Conservation (phyloP, 2,329 filamentous ascomycete genomes). For the Ophiosphaerella herpotricha region DNA sequence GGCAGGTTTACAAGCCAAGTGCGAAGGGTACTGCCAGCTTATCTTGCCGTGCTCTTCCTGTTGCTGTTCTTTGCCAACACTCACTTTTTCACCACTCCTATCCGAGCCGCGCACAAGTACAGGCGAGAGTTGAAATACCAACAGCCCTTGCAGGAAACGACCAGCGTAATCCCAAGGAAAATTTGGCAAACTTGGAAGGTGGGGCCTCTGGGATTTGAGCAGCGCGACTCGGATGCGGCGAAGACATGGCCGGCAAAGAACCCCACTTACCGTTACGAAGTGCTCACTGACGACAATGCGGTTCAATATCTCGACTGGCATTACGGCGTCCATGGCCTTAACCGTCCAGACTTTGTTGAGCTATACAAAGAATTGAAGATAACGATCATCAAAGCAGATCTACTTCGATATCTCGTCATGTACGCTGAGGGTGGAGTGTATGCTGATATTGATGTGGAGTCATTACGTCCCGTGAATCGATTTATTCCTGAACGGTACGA, state of each 20-base stretch:
- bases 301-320: conserved; percentile 69
- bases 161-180: conserved; percentile 62
- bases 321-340: conserved; percentile 67
- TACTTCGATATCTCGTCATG: conserved; percentile 70
- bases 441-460: conserved; percentile 64
- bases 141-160: conserved; percentile 31
- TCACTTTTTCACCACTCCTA: conserved; percentile 39
- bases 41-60: conserved; percentile 35
- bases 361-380: conserved; percentile 47
- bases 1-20: conserved; percentile 42
- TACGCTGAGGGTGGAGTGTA: conserved; percentile 68
- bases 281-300: conserved; percentile 71
- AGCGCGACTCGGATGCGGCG: conserved; percentile 64
- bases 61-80: conserved; percentile 40
- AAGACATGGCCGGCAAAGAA: conserved; percentile 70
- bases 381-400: conserved; percentile 69
- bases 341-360: conserved; percentile 60
- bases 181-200: conserved; percentile 82
- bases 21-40: conserved; percentile 40
- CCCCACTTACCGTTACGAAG: conserved; percentile 68
- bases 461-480: conserved; percentile 56
- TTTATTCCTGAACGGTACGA: conserved; percentile 69
- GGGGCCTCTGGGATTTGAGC: conserved; percentile 68
- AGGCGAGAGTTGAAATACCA: conserved; percentile 43
- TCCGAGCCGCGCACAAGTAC: conserved; percentile 40